Base-by-base conservation (phyloP, 2,329 filamentous ascomycete genomes). In the Venturia pyrina region DNA sequence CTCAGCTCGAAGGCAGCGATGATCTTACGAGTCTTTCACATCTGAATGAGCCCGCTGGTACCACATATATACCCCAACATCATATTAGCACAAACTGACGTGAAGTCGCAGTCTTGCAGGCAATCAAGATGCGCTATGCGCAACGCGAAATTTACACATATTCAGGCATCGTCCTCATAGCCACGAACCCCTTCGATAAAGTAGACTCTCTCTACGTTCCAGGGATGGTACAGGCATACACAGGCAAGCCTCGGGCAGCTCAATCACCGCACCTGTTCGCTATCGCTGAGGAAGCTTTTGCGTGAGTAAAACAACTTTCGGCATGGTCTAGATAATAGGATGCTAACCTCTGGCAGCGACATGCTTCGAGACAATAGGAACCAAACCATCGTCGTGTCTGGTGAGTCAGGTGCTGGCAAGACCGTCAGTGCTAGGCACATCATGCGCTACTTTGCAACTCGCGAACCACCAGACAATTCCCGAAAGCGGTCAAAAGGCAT, bases 81-180 rank as follows among this genome's bases (percentile, higher is more conserved):
- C 1, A 8, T 50, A 2, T 68, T 62, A 57, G 65, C 66, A 57
- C 67, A 62, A 66, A 66, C 71, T 74, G 68, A 75, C 66, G 66
- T 65, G 63, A 62, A 32, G 59, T 40, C 67, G 72, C 77, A 96
- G 96, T 99, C 68, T 82, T 99, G 69, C 95, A 99, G 83, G 95
- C 95, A 66, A 99, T 99, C 78, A 92, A 93, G 76, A 85, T 99
- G 75, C 91, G 95, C 77, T 99, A 99, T 80, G 85, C 90, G 69
- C 95, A 99, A 78, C 98, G 98, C 80, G 95, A 99, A 78, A 99
- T 99, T 73, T 99, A 99, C 83, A 99, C 95, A 74, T 99, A 99
- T 82, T 96, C 91, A 76, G 95, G 95, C 75, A 98, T 99, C 74
- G 95, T 99, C 70, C 84, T 99, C 71, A 99, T 99, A 80, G 95